Conservation (phyloP, 176 grass and related monocot species). For the Cenchrus purpureus region DNA sequence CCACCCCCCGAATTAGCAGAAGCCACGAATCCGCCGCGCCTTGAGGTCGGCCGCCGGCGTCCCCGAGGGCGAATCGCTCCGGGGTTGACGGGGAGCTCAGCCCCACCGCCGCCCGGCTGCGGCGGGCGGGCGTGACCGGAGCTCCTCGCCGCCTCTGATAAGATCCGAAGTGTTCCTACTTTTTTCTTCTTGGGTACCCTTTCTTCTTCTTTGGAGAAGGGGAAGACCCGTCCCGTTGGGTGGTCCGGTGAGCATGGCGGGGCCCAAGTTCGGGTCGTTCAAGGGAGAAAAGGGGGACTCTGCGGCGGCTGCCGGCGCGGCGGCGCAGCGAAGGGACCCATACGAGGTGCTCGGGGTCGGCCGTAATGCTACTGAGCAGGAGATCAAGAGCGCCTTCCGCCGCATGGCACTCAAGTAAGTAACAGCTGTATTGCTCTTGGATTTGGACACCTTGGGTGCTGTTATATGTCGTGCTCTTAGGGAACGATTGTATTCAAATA, state of each 20-base stretch:
- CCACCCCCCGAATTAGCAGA: constrained; percentile 33
- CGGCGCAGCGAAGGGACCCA: constrained; percentile 81
- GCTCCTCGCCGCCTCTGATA: constrained; percentile 34
- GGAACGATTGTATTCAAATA: not conserved
- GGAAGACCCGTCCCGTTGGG: not conserved
- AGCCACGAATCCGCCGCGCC: not conserved
- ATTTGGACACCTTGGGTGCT: constrained; percentile 30
- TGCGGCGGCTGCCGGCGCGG: constrained; percentile 37
- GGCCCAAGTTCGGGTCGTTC: constrained; percentile 69
- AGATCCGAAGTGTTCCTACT: constrained; percentile 38
- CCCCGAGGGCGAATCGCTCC: not conserved
- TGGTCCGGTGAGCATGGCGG: constrained; percentile 58
- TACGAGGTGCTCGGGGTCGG: constrained; percentile 89
- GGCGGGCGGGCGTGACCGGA: constrained; percentile 34
- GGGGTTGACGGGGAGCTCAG: not conserved
- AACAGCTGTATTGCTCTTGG: constrained; percentile 5
- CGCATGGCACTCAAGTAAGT: constrained; percentile 99
- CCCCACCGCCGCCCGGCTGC: not conserved
- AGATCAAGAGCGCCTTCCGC: constrained; percentile 95
- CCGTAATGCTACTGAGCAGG: constrained; percentile 87
- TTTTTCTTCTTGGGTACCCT: too few relatives aligned
- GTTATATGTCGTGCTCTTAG: not conserved
- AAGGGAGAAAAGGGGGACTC: constrained; percentile 72
- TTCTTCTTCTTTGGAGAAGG: not conserved
- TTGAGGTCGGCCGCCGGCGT: constrained; percentile 12